These are phyloP conservation scores for Penicillium sp. DNA, from an alignment of 2,329 filamentous ascomycete genomes.

Conservation along the genomic window DNA sequence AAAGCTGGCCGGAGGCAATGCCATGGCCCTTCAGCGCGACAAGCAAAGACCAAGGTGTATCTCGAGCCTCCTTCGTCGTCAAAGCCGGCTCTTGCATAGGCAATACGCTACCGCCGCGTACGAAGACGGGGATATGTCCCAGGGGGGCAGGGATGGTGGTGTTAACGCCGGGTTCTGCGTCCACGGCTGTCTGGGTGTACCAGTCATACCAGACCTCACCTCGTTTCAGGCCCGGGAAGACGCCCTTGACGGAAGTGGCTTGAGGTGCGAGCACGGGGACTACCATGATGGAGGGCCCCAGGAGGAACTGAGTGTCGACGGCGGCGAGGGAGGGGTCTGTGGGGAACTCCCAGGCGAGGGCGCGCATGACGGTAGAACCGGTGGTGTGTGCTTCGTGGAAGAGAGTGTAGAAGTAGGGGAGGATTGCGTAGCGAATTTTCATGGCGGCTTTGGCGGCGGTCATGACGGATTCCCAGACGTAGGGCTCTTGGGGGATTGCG, in stretches of 20 bases:
- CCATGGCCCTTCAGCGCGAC: conserved; percentile 59
- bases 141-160: conserved; percentile 61
- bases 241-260: conserved; percentile 62
- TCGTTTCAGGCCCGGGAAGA: conserved; percentile 65
- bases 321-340: conserved; percentile 65
- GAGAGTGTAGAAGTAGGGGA: conserved; percentile 75
- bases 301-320: conserved; percentile 70
- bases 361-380: conserved; percentile 70
- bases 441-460: conserved; percentile 66
- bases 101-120: conserved; percentile 67
- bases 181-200: conserved; percentile 65
- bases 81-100: conserved; percentile 67
- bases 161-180: conserved; percentile 55
- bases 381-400: conserved; percentile 65
- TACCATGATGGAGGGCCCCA: conserved; percentile 65
- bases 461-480: conserved; percentile 65
- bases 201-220: conserved; percentile 74
- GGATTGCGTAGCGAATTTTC: conserved; percentile 66
- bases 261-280: conserved; percentile 64
- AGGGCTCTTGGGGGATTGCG: conserved; percentile 67
- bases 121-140: conserved; percentile 68
- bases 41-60: conserved; percentile 66
- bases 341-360: conserved; percentile 72
- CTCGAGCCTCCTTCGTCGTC: conserved; percentile 63
- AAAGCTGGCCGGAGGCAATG: conserved; percentile 61